Evolutionary conservation across 2,329 filamentous ascomycete species (phyloP).

Genomic region (Keithomyces neogunnii): DNA sequence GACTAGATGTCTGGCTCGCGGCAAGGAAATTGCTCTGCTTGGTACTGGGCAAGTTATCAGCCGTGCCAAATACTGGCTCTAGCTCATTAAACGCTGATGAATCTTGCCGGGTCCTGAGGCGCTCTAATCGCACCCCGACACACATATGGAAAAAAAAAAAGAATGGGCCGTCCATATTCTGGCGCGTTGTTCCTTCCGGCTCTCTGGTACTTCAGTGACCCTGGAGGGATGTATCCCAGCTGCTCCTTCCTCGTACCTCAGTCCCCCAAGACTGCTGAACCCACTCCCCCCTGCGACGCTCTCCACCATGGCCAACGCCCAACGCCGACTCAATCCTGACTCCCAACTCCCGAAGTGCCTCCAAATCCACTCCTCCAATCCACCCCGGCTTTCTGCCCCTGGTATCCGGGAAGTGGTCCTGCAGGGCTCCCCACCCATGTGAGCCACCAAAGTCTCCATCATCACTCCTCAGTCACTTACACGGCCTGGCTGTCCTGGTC

Average conservation of each 20-base stretch:
- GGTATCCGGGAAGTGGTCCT: conserved; percentile 5
- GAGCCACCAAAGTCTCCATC: conserved; percentile 2
- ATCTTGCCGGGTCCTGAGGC: no score
- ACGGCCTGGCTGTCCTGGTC: not conserved
- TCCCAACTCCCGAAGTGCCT: no score
- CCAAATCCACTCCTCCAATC: not conserved
- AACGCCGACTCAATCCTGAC: no score
- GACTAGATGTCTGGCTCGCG: no score
- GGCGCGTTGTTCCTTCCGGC: not conserved
- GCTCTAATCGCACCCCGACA: no score
- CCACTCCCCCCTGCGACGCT: not conserved
- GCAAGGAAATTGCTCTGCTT: no score
- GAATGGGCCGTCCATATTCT: not conserved
- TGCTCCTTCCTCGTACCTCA: not conserved
- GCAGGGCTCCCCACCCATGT: conserved; percentile 3
- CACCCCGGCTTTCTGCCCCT: not conserved
- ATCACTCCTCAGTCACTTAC: not conserved
- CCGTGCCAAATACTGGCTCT: no score
- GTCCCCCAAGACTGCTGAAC: not conserved
- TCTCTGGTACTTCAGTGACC: not conserved
- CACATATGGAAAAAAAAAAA: no score
- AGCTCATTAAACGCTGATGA: no score
- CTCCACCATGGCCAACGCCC: no score
- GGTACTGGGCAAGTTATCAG: no score
- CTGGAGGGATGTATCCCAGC: not conserved